phyloP scores from a whole-genome alignment of 192 early-diverging fungal genomes.

The Coemansia sp. region DNA sequence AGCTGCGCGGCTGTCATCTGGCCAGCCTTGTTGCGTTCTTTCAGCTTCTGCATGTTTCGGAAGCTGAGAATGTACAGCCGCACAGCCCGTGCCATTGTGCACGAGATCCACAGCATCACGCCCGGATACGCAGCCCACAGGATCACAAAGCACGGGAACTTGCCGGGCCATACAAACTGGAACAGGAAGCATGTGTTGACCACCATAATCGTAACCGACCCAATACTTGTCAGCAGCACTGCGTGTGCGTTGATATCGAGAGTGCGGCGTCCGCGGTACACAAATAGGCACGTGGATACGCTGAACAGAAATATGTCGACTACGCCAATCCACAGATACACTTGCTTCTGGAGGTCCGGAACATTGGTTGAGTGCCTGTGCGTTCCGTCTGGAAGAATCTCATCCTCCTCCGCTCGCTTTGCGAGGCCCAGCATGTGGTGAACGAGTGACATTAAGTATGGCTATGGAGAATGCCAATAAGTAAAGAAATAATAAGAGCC shows the following conservation, averaged over 20 bases:
- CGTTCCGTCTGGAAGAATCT: constrained; percentile 38
- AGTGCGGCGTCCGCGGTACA: constrained; percentile 50
- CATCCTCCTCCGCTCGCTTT: constrained; percentile 8
- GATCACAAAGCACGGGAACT: constrained; percentile 55
- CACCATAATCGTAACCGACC: constrained; percentile 44
- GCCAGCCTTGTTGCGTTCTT: constrained; percentile 51
- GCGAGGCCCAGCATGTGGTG: neutral
- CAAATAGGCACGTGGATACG: constrained; percentile 43
- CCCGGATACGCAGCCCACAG: constrained; percentile 55
- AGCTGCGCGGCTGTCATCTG: constrained; percentile 55
- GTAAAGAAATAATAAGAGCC: neutral
- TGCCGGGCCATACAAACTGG: constrained; percentile 55
- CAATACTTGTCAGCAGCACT: constrained; percentile 52
- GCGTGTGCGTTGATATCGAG: constrained; percentile 50
- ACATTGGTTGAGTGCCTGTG: constrained; percentile 27
- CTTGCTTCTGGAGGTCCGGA: constrained; percentile 22
- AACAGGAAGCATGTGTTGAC: constrained; percentile 56
- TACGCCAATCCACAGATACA: constrained; percentile 52
- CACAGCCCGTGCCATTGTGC: constrained; percentile 52
- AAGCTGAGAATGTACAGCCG: constrained; percentile 54
- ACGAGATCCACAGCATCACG: constrained; percentile 56
- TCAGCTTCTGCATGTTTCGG: constrained; percentile 52
- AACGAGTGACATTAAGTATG: neutral
- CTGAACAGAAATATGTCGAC: constrained; percentile 46
- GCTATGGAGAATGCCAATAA: neutral